Evolutionary conservation across 2,329 filamentous ascomycete species (phyloP).

Genomic region (Alternaria rosae): DNA sequence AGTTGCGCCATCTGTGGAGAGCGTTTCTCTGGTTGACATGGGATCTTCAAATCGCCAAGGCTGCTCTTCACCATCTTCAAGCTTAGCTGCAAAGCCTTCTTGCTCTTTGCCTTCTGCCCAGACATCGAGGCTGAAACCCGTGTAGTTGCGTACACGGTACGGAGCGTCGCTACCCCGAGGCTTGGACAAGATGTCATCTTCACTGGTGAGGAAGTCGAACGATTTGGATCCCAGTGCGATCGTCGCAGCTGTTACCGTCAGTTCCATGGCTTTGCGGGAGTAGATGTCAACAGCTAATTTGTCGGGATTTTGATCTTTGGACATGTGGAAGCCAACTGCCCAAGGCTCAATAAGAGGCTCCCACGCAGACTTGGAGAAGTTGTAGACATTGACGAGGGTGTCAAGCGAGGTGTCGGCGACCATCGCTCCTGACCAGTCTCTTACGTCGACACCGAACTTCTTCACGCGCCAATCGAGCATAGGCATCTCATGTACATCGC

Average conservation of each 20-base stretch:
- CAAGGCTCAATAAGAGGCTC: constrained; percentile 96
- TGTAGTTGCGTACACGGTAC: constrained; percentile 93
- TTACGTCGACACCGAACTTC: constrained; percentile 81
- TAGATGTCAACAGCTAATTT: constrained; percentile 82
- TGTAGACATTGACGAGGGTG: constrained; percentile 95
- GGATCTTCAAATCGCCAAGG: constrained; percentile 98
- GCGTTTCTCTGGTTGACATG: constrained; percentile 92
- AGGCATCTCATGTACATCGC: constrained; percentile 92
- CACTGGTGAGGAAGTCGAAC: constrained; percentile 83
- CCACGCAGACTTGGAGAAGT: constrained; percentile 99
- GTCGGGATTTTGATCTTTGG: constrained; percentile 77
- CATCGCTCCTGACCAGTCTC: constrained; percentile 89
- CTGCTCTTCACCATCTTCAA: constrained; percentile 87
- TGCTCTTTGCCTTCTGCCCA: constrained; percentile 75
- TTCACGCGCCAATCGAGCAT: constrained; percentile 94
- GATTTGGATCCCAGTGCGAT: constrained; percentile 95
- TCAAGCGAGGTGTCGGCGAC: constrained; percentile 90
- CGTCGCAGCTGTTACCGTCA: constrained; percentile 90
- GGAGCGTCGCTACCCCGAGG: constrained; percentile 90
- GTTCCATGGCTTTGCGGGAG: constrained; percentile 88
- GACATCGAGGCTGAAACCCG: constrained; percentile 86
- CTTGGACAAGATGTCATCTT: constrained; percentile 92
- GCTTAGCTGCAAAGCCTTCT: constrained; percentile 74
- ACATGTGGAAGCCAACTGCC: constrained; percentile 90
- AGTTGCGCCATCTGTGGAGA: constrained; percentile 82